Base-by-base conservation (phyloP, 352 stramenopile genomes). In the Pythium sp. region DNA sequence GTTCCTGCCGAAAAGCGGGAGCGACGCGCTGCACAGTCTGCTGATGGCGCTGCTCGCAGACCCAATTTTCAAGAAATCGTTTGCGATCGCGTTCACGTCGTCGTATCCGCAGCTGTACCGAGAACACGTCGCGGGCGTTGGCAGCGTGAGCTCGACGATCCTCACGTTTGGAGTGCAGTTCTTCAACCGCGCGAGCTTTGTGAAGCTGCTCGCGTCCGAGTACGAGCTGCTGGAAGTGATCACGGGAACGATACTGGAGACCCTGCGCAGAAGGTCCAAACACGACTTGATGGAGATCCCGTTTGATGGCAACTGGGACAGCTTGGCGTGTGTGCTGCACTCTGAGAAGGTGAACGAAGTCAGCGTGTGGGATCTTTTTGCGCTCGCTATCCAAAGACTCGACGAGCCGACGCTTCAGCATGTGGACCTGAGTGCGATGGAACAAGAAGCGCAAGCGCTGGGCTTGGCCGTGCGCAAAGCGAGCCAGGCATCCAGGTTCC, bases 111-210 rank as follows among this genome's bases (percentile, higher is more conserved):
- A 89, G 58, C 58, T 95, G 26, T 95, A 93, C 79, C 82, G 77
- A 60, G 86, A 95, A 59, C 92, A 90, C 59, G 81, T 84, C 2
- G 72, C 81, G 0, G 87, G 87, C 34, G 74, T 93, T n/a, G 87
- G 87, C 22, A 92, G 77, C 36, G 86, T 82, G 22, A 88, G 72
- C 12, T 97, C 98, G 61, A 98, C 91, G 28, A 96, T 96, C 67
- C 75, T 97, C 49, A 84, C 86, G 24, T 94, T 99, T 56, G 95
- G 84, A 38, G 97, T 99, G 5, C 97, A 99, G 76, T 99, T 99
- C 68, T 92, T 99, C 68, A 99, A 99, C 74, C 92, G 97, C n/a
- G 91, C 95, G 34, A 97, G 91, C 7, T 99, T 99, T 77, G 97
- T 99, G 20, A 88, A 89, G 69, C 76, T 91, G 2, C 62, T 95